phyloP scores from a whole-genome alignment of 1,284 basidiomycete genomes.

The Coniferiporia weirii region DNA sequence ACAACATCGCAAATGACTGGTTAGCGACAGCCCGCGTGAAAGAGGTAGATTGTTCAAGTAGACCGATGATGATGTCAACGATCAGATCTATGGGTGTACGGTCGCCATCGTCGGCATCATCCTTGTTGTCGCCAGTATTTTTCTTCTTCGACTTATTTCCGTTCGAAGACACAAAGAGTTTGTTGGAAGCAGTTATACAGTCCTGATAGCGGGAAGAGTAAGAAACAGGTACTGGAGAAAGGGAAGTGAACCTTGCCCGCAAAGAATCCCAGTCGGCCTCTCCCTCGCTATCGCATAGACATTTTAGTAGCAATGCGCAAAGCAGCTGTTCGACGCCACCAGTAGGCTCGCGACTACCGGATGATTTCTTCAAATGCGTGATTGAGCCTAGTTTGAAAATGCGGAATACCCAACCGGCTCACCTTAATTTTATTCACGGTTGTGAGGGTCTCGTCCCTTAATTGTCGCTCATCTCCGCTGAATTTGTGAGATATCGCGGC shows the following conservation, averaged over 20 bases:
- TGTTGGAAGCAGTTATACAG: constrained; percentile 46
- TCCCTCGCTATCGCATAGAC: constrained; percentile 6
- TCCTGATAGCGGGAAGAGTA: constrained; percentile 33
- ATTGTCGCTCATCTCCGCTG: constrained; percentile 52
- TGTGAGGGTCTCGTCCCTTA: constrained; percentile 42
- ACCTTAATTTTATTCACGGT: constrained; percentile 10
- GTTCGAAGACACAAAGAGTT: constrained; percentile 40
- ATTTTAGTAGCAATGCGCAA: constrained; percentile 6
- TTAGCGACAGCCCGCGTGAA: constrained; percentile 82
- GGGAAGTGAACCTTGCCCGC: constrained; percentile 32
- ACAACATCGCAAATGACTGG: constrained; percentile 76
- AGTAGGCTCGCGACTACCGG: not conserved
- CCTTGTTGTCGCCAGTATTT: constrained; percentile 10
- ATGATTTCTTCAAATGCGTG: not conserved
- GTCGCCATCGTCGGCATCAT: constrained; percentile 34
- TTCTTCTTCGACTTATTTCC: constrained; percentile 40
- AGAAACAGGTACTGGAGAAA: not conserved
- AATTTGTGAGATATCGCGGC: constrained; percentile 49
- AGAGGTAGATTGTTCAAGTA: constrained; percentile 80
- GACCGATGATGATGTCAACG: constrained; percentile 84
- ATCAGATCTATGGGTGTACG: constrained; percentile 75
- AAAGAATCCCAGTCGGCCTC: constrained; percentile 13
- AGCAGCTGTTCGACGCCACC: constrained; percentile 14
- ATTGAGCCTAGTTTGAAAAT: not conserved
- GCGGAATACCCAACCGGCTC: not conserved